These are phyloP conservation scores for Hypomontagnella submonticulosa DNA, from an alignment of 495 filamentous ascomycete species.

Conservation along the genomic window DNA sequence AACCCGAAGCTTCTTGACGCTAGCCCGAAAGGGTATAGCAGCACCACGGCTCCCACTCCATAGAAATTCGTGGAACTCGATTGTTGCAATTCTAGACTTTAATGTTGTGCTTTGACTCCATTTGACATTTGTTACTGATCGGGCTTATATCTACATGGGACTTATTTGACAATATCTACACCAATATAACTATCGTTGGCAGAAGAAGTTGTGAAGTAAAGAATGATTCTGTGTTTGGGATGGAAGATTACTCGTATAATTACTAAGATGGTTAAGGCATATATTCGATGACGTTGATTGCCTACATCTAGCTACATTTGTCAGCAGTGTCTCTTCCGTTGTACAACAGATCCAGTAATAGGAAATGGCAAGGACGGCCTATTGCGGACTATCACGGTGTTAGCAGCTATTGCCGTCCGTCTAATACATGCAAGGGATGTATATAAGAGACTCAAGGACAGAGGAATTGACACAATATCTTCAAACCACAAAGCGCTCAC, in stretches of 20 bases:
- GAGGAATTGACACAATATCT: neutral
- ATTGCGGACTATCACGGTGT: slow-evolving; percentile 17
- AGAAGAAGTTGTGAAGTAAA: no score
- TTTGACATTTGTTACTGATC: neutral
- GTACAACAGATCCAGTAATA: neutral
- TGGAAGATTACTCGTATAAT: no score
- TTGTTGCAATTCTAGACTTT: slow-evolving; percentile 34
- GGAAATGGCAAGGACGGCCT: neutral
- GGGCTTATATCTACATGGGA: neutral
- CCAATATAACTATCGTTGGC: no score
- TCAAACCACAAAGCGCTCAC: slow-evolving; percentile 1
- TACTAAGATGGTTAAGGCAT: no score
- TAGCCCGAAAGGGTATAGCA: slow-evolving; percentile 35
- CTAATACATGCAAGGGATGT: neutral
- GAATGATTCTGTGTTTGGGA: no score
- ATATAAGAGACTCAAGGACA: slow-evolving; percentile 11
- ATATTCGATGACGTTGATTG: no score
- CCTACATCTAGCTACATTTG: slow-evolving; percentile 14
- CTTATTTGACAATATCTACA: neutral
- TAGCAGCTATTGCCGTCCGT: slow-evolving; percentile 27
- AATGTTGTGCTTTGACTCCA: slow-evolving; percentile 12
- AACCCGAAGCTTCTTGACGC: slow-evolving; percentile 37
- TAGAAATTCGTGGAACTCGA: slow-evolving; percentile 49
- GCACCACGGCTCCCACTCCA: slow-evolving; percentile 18
- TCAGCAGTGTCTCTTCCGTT: neutral